These are phyloP conservation scores for Monilinia polystroma DNA, from an alignment of 2,329 filamentous ascomycete genomes.

Conservation along the genomic window DNA sequence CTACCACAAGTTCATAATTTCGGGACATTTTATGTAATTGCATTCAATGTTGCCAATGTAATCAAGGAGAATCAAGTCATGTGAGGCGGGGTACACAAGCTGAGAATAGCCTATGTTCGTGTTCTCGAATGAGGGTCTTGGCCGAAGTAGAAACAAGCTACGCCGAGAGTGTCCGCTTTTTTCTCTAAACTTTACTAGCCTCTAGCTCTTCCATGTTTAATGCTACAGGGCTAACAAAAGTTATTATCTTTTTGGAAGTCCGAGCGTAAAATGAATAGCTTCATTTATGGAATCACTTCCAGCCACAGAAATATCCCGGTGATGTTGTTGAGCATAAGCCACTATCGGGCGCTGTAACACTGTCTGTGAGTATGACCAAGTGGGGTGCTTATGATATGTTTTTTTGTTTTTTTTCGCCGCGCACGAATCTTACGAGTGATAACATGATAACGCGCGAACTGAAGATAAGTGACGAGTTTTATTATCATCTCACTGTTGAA, in stretches of 20 bases:
- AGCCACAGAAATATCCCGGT: neutral
- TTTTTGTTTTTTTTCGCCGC: neutral
- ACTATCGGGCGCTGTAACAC: neutral
- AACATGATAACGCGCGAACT: neutral
- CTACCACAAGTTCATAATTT: neutral
- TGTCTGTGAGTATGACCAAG: neutral
- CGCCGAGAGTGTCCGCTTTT: neutral
- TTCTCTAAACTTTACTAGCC: neutral
- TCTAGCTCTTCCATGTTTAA: neutral
- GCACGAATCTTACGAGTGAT: neutral
- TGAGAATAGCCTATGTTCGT: slow-evolving; percentile 1
- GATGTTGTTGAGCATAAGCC: neutral
- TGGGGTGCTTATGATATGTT: neutral
- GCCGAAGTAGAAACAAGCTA: slow-evolving; percentile 7
- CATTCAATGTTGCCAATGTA: neutral
- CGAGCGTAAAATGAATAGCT: neutral
- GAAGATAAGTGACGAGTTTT: slow-evolving; percentile 1
- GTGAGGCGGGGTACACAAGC: neutral
- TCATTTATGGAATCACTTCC: neutral
- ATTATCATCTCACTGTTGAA: neutral
- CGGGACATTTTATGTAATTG: neutral
- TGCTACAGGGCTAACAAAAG: neutral
- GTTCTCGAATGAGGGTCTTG: slow-evolving; percentile 2
- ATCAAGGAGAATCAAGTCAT: slow-evolving; percentile 1
- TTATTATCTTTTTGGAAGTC: neutral